Percentiles rank a stretch among this genome's conserved stretches.
These are phyloP conservation scores for Hyphopichia pseudoburtonii DNA, from an alignment of 1,139 yeast genomes.

Conservation along the genomic window DNA sequence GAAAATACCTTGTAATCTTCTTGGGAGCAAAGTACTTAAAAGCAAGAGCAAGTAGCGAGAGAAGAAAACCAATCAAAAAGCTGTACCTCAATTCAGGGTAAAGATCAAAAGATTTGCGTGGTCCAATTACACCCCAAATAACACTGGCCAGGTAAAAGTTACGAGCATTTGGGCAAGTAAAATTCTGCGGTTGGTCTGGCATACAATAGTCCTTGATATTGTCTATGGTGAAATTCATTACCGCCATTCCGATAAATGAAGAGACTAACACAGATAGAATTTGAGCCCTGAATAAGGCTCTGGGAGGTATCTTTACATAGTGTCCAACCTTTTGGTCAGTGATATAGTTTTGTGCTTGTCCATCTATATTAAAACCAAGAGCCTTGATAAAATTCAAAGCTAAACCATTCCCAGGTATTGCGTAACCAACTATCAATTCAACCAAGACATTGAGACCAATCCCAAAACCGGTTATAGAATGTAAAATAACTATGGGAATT, in stretches of 20 bases:
- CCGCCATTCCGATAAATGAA: conserved; percentile 51
- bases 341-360: conserved; percentile 54
- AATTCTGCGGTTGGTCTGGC: conserved; percentile 38
- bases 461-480: conserved; percentile 48
- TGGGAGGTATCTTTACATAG: conserved; percentile 58
- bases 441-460: conserved; percentile 57
- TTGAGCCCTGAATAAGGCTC: conserved; percentile 61
- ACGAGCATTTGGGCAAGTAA: conserved; percentile 50
- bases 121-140: conserved; percentile 68
- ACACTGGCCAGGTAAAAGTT: conserved; percentile 53
- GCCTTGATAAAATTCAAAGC: conserved; percentile 58
- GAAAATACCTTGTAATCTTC: conserved; percentile 28
- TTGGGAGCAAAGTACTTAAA: conserved; percentile 38
- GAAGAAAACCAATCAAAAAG: conserved; percentile 54
- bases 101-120: conserved; percentile 52
- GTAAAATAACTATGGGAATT: conserved; percentile 48
- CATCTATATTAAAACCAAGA: conserved; percentile 54
- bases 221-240: conserved; percentile 52
- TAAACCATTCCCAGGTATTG: conserved; percentile 56
- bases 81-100: conserved; percentile 51
- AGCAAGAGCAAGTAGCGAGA: conserved; percentile 42
- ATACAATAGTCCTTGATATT: conserved; percentile 43
- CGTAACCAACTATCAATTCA: conserved; percentile 57
- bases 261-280: conserved; percentile 42
- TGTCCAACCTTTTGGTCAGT: conserved; percentile 56